These are phyloP conservation scores for Coprinellus micaceus DNA, from an alignment of 768 basidiomycete genomes.

Conservation along the genomic window DNA sequence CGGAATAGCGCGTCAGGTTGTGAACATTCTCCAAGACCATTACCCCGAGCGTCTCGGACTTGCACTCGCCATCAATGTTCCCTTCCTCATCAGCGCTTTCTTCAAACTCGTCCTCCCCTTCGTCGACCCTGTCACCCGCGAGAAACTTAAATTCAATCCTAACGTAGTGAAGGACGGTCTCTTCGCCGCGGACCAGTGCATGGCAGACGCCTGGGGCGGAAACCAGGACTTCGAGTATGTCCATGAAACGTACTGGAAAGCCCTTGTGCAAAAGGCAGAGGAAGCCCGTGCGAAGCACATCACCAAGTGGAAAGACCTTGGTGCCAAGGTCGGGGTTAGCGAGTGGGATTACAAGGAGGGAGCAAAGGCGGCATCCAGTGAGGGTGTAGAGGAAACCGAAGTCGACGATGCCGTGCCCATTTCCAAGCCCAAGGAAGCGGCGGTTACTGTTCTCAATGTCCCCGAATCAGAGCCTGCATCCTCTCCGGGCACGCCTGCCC, in stretches of 20 bases:
- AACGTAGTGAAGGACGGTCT: conserved; percentile 59
- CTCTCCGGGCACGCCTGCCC: background rate
- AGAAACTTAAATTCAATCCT: conserved; percentile 76
- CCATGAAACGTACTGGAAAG: conserved; percentile 74
- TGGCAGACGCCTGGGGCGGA: conserved; percentile 70
- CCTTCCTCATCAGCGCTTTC: conserved; percentile 71
- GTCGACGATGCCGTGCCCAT: background rate
- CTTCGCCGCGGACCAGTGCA: conserved; percentile 67
- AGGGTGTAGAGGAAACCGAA: background rate
- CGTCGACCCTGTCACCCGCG: conserved; percentile 76
- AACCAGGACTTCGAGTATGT: conserved; percentile 62
- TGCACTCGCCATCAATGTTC: conserved; percentile 75
- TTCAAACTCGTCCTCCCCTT: conserved; percentile 77
- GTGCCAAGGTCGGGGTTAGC: conserved; percentile 64
- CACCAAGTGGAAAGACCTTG: conserved; percentile 63
- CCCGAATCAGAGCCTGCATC: background rate
- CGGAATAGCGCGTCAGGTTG: conserved; percentile 40
- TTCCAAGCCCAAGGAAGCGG: no score
- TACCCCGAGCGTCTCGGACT: conserved; percentile 84
- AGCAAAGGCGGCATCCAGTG: background rate
- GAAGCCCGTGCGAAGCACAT: conserved; percentile 47
- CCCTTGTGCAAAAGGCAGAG: conserved; percentile 52
- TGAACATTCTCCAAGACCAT: conserved; percentile 72
- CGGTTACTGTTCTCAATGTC: background rate
- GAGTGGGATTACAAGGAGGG: conserved; percentile 74